Evolutionary conservation across 2,329 filamentous ascomycete species (phyloP).

Genomic region (Microdochium nivale): DNA sequence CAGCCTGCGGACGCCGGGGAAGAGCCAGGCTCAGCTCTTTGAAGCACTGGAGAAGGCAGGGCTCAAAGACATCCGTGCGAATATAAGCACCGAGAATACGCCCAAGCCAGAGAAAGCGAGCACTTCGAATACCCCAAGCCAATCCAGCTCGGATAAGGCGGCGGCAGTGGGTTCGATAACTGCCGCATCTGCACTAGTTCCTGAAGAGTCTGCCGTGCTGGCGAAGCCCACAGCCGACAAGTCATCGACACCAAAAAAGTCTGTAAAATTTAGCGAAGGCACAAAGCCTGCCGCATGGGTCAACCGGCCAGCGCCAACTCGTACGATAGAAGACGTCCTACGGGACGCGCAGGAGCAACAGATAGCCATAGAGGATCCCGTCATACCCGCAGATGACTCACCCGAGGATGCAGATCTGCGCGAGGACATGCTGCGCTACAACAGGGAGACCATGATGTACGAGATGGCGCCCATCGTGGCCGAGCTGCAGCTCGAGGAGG

Average conservation of each 20-base stretch:
- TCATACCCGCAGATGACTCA: slow-evolving; percentile 67
- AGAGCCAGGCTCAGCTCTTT: slow-evolving; percentile 57
- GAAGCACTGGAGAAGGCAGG: slow-evolving; percentile 74
- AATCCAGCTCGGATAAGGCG: not conserved
- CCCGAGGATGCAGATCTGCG: slow-evolving; percentile 73
- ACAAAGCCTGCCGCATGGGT: slow-evolving; percentile 33
- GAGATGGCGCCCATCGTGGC: slow-evolving; percentile 90
- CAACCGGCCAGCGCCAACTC: slow-evolving; percentile 15
- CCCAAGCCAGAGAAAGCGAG: slow-evolving; percentile 3
- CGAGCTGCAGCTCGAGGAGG: slow-evolving; percentile 76
- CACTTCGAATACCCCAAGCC: not conserved
- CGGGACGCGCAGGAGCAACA: slow-evolving; percentile 18
- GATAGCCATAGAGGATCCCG: slow-evolving; percentile 36
- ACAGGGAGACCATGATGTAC: slow-evolving; percentile 47
- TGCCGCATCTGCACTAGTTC: not conserved
- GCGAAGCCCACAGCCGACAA: slow-evolving; percentile 1
- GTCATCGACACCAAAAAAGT: slow-evolving; percentile 37
- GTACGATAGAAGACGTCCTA: not conserved
- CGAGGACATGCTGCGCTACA: slow-evolving; percentile 84
- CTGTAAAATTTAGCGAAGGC: slow-evolving; percentile 55
- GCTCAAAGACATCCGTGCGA: slow-evolving; percentile 33
- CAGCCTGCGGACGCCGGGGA: slow-evolving; percentile 57
- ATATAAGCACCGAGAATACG: slow-evolving; percentile 15
- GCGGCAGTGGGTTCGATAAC: not conserved
- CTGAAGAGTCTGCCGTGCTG: not conserved